Percentiles rank a stretch among this genome's conserved stretches.
Evolutionary conservation across 1,284 basidiomycete genomes (phyloP).

Genomic region (Hemileia vastatrix): DNA sequence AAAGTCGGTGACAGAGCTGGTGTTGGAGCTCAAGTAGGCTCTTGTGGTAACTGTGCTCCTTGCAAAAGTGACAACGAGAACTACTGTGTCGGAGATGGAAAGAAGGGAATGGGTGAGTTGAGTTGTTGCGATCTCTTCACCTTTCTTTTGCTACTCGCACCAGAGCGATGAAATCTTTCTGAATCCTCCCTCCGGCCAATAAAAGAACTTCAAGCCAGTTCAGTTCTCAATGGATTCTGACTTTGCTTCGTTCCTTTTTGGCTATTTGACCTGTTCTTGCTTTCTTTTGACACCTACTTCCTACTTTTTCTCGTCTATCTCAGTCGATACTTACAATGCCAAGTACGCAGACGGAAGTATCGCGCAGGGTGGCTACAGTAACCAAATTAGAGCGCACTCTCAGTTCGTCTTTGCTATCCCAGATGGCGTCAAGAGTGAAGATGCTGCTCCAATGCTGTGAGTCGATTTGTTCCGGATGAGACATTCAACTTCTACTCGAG

Average conservation of each 20-base stretch:
- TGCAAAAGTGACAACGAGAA: constrained; percentile 47
- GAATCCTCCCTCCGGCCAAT: too few species aligned
- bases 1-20: constrained; percentile 58
- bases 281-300: background rate
- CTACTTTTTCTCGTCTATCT: background rate
- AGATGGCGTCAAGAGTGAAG: constrained; percentile 51
- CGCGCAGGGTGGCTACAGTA: constrained; percentile 57
- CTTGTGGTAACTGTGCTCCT: constrained; percentile 52
- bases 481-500: background rate
- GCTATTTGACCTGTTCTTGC: background rate
- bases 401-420: constrained; percentile 63
- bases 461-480: constrained; percentile 24
- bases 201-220: too few species aligned
- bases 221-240: too few species aligned
- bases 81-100: constrained; percentile 34
- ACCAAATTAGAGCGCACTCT: constrained; percentile 57
- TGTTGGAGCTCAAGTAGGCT: constrained; percentile 55
- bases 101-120: constrained; percentile 43
- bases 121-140: constrained; percentile 34
- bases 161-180: background rate
- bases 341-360: constrained; percentile 53
- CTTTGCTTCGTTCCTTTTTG: too few species aligned
- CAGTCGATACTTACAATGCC: constrained; percentile 46
- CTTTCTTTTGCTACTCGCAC: background rate
- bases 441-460: constrained; percentile 51